Base-by-base conservation (phyloP, 2,329 filamentous ascomycete genomes). In the Tothia fuscella region DNA sequence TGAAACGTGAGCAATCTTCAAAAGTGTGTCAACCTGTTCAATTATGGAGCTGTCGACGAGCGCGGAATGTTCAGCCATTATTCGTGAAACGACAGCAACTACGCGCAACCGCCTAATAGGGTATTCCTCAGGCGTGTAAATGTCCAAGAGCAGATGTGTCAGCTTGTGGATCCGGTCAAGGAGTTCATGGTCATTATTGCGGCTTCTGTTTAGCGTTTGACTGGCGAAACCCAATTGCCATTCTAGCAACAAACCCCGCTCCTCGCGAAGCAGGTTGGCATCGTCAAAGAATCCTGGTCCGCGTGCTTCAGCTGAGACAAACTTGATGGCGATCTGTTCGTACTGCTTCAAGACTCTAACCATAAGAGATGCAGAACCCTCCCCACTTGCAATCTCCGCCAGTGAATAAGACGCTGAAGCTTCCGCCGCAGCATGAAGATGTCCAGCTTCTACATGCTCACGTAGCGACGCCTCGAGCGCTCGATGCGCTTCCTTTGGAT, bases 401-500 rank as follows among this genome's bases (percentile, higher is more conserved):
- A 79, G 62, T 0, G 80, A 66, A 35, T 66, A 61, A 1, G 57
- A 67, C 2, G 65, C 56, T 5, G 80, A 63, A 2, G 60, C 57
- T 4, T 62, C 50, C 0, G 71, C 69, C n/a, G 83, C 66, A 1
- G 60, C 55, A n/a, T 64, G 56, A 20, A 83, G 58, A 1, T 70
- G 64, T 2, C 74, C 76, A 29, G 74, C 68, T 20, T 73, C 69
- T 4, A 82, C 65, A 50, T 81, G 66, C 41, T 70, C 70, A 13
- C 72, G 68, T 43, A 80, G 71, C n/a, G 84, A 72, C 13, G 72
- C 38, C 69, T 63, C 5, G 82, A 66, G 2, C 74, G 71, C 24
- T 70, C 65, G 9, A 6, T 74, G 65, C 0, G 79, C 72, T 46
- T 80, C 74, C 3, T 73, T 69, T 14, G 62, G 60, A 34, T 72